These are phyloP conservation scores for Elaeis oleifera DNA, from an alignment of 202 grass and related monocot species.

Conservation along the genomic window DNA sequence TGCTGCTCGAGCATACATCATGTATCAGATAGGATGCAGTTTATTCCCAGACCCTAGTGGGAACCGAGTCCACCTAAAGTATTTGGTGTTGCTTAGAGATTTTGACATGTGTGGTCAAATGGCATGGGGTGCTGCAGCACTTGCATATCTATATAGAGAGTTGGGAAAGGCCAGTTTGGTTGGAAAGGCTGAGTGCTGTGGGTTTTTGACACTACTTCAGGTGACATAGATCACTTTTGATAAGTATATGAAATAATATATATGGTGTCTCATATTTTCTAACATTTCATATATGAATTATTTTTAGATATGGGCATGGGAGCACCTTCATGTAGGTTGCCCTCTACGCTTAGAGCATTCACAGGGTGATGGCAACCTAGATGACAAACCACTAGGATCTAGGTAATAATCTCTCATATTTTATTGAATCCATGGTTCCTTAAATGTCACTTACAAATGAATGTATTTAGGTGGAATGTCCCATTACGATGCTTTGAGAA, in stretches of 20 bases:
- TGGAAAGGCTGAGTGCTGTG: conserved; percentile 40
- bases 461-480: conserved; percentile 29
- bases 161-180: conserved; percentile 47
- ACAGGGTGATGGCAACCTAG: conserved; percentile 21
- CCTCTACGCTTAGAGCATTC: conserved; percentile 22
- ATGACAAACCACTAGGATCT: conserved; percentile 39
- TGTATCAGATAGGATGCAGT: conserved; percentile 45
- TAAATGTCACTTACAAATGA: not conserved
- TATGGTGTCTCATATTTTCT: not conserved
- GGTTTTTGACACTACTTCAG: conserved; percentile 46
- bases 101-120: conserved; percentile 41
- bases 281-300: not conserved
- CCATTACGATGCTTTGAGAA: conserved; percentile 39
- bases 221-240: conserved; percentile 11
- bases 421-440: not conserved
- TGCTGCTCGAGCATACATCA: conserved; percentile 34
- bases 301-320: conserved; percentile 44
- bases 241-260: not conserved
- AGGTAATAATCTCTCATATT: conserved; percentile 21
- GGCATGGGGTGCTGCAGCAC: conserved; percentile 43
- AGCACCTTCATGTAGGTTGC: conserved; percentile 41
- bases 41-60: conserved; percentile 50
- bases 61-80: conserved; percentile 36
- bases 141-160: conserved; percentile 46
- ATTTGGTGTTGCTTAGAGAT: conserved; percentile 37